Base-by-base conservation (phyloP, 2,329 filamentous ascomycete species). In the Gliomastix tumulicola region DNA sequence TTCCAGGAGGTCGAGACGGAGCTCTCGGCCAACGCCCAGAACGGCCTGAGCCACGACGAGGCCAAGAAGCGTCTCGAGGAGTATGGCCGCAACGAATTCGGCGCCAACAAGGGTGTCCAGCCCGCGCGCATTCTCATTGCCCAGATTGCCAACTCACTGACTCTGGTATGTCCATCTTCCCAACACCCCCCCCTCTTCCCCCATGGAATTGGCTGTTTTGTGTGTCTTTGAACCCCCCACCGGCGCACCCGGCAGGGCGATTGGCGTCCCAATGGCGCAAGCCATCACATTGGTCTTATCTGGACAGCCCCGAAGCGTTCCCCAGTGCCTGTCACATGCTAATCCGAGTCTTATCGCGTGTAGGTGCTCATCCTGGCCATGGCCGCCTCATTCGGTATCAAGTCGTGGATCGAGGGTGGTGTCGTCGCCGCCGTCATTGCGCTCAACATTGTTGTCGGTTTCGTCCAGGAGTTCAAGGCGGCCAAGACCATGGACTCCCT, bases 131-230 rank as follows among this genome's bases (percentile, higher is more conserved):
- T 84, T 41, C 59, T 85, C 17, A 62, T 83, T 34, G 66, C 71
- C 21, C 80, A 85, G 50, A 64, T 84, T 36, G 78, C 77, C 41
- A 84, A 84, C 55, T 79, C 79, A 12, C 75, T 84, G 74, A 83
- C 76, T 45, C 55, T 84, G 56, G 80, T 80, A 49, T 50, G 54
- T 44, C 22, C 9, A 18, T 3, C 7, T 18, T 28, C 25, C n/a
- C n/a, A n/a, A n/a, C n/a, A n/a, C n/a, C n/a, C n/a, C n/a, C n/a
- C n/a, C n/a, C n/a, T n/a, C n/a, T n/a, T n/a, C n/a, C n/a, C n/a
- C n/a, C n/a, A n/a, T n/a, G n/a, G n/a, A n/a, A n/a, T n/a, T n/a
- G n/a, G n/a, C n/a, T n/a, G n/a, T n/a, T n/a, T n/a, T n/a, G n/a
- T n/a, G n/a, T n/a, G n/a, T n/a, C n/a, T n/a, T n/a, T n/a, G n/a